Percentiles rank a stretch among this genome's conserved stretches.
phyloP scores from a whole-genome alignment of 352 stramenopile genomes.

The Blastocystis sp. region DNA sequence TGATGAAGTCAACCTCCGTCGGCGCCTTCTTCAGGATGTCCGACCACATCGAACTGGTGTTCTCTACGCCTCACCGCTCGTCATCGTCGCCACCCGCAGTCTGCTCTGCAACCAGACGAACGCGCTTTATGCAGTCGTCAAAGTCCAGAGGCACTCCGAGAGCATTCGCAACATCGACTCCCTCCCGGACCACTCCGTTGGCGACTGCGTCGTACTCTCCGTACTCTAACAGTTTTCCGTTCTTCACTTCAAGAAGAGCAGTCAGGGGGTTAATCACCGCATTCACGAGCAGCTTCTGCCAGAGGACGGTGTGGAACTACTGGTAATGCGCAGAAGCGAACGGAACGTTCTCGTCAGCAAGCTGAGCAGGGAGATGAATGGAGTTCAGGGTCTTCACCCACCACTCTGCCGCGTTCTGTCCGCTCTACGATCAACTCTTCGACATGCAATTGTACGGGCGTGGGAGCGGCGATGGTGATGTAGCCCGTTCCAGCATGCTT shows the following conservation, averaged over 20 bases:
- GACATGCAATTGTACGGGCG: not conserved
- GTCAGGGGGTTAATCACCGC: conserved; percentile 57
- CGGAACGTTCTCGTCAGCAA: conserved; percentile 1
- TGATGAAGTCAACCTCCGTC: conserved; percentile 66
- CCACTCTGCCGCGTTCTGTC: conserved; percentile 13
- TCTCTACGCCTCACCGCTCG: conserved; percentile 19
- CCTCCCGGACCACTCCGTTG: conserved; percentile 37
- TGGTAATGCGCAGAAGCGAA: not conserved
- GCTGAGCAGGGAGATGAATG: not conserved
- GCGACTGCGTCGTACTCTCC: not conserved
- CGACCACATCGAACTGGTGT: conserved; percentile 54
- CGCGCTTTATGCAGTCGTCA: conserved; percentile 5
- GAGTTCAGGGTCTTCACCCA: conserved; percentile 45
- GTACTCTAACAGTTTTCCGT: conserved; percentile 1
- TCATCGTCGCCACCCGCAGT: conserved; percentile 1
- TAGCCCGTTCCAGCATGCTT: conserved; percentile 57
- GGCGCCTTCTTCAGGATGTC: conserved; percentile 33
- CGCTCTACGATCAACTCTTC: not conserved
- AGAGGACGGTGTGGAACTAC: conserved; percentile 43
- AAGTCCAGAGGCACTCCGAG: conserved; percentile 11
- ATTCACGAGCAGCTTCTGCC: conserved; percentile 64
- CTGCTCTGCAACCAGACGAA: conserved; percentile 33
- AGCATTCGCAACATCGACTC: conserved; percentile 2
- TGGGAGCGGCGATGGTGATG: conserved; percentile 55
- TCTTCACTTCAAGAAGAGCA: conserved; percentile 4